These are phyloP conservation scores for Chytriomyces sp. DNA, from an alignment of 192 early-diverging fungal species.

Conservation along the genomic window DNA sequence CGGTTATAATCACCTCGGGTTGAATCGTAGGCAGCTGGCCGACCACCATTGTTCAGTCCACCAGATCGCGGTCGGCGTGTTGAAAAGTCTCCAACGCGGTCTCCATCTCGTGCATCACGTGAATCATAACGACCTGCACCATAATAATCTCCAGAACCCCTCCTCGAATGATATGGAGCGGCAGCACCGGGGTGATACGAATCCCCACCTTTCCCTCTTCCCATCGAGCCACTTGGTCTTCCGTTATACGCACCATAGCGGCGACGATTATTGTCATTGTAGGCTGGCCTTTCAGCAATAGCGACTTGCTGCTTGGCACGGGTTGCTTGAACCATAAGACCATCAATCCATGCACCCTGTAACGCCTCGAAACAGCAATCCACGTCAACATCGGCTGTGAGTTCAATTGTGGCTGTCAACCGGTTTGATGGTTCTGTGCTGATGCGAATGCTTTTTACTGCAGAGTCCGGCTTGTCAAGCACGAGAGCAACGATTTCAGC, in stretches of 20 bases:
- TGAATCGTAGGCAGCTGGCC: not conserved
- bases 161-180: not conserved
- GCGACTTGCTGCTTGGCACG: not conserved
- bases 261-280: not conserved
- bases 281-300: too few relatives aligned
- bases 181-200: not conserved
- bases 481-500: constrained; percentile 24
- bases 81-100: not conserved
- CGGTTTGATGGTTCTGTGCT: not conserved
- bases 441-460: not conserved
- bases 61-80: not conserved
- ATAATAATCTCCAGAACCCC: not conserved
- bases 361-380: constrained; percentile 6
- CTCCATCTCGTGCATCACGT: not conserved
- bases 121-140: not conserved
- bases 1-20: not conserved
- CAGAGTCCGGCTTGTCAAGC: not conserved
- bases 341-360: constrained; percentile 28
- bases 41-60: not conserved
- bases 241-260: not conserved
- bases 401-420: constrained; percentile 12
- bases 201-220: constrained; percentile 12
- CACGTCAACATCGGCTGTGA: not conserved
- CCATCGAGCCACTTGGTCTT: not conserved
- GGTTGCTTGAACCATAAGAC: constrained; percentile 10